phyloP scores from a whole-genome alignment of 768 basidiomycete species.

The Hydnomerulius pinastri region DNA sequence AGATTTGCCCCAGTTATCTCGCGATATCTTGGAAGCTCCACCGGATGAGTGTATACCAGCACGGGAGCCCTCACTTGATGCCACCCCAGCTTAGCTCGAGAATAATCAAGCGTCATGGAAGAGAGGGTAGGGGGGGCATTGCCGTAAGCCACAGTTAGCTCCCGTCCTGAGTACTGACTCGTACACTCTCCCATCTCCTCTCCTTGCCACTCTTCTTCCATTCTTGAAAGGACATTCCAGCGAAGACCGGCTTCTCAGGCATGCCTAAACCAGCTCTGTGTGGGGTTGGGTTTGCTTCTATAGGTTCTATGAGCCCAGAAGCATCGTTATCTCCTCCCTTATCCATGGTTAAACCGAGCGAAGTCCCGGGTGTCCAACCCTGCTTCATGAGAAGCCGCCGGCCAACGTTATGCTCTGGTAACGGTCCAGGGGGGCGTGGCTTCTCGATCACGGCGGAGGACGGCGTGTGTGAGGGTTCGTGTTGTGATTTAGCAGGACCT shows the following conservation, averaged over 20 bases:
- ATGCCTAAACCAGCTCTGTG: constrained; percentile 61
- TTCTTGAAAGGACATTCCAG: constrained; percentile 15
- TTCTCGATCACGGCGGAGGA: constrained; percentile 16
- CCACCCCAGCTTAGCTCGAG: no score
- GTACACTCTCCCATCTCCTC: constrained; percentile 39
- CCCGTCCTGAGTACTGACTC: constrained; percentile 3
- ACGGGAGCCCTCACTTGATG: not conserved
- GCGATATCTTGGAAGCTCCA: not conserved
- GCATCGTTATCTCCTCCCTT: constrained; percentile 7
- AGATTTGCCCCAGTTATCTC: not conserved
- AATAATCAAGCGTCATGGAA: no score
- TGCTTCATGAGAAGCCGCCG: constrained; percentile 69
- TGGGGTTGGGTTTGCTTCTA: constrained; percentile 45
- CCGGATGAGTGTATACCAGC: not conserved
- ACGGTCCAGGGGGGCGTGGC: constrained; percentile 47
- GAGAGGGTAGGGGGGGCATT: no score
- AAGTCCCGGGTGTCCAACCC: constrained; percentile 71
- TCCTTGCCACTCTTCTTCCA: constrained; percentile 46
- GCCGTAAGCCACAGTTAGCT: no score
- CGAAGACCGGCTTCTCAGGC: constrained; percentile 22
- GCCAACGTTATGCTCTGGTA: constrained; percentile 64
- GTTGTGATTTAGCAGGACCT: constrained; percentile 8
- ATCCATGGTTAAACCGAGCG: constrained; percentile 28
- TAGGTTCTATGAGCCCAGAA: constrained; percentile 53
- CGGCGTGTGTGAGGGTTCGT: constrained; percentile 23